Evolutionary conservation across 2,329 filamentous ascomycete species (phyloP).

Genomic region (Sclerotinia sclerotiorum): DNA sequence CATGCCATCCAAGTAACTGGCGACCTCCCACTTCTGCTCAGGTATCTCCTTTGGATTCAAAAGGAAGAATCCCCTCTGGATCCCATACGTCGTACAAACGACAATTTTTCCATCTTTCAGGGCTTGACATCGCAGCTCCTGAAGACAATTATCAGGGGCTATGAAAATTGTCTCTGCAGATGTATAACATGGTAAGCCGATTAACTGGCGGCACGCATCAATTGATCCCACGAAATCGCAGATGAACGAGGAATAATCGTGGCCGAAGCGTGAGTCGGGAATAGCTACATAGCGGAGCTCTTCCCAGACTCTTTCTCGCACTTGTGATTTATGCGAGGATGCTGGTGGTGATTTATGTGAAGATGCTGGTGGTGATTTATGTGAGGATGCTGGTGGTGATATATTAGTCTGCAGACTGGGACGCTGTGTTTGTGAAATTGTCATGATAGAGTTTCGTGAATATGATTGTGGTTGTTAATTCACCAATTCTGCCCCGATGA

Average conservation of each 20-base stretch:
- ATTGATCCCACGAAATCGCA: slow-evolving; percentile 46
- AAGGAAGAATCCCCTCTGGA: slow-evolving; percentile 46
- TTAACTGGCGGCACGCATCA: slow-evolving; percentile 40
- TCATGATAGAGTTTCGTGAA: slow-evolving; percentile 6
- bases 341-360: slow-evolving; percentile 8
- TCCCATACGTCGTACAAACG: slow-evolving; percentile 45
- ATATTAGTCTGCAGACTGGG: background rate
- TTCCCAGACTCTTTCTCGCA: slow-evolving; percentile 39
- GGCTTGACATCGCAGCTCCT: slow-evolving; percentile 43
- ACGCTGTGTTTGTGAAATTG: slow-evolving; percentile 16
- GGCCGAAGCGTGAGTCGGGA: slow-evolving; percentile 47
- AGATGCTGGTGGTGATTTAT: slow-evolving; percentile 20
- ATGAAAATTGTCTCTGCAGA: slow-evolving; percentile 42
- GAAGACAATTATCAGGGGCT: slow-evolving; percentile 48
- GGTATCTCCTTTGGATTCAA: slow-evolving; percentile 43
- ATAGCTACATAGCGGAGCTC: slow-evolving; percentile 43
- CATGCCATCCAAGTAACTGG: slow-evolving; percentile 47
- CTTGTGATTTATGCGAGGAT: slow-evolving; percentile 15
- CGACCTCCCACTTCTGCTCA: slow-evolving; percentile 38
- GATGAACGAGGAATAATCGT: slow-evolving; percentile 46
- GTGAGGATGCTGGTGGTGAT: slow-evolving; percentile 15
- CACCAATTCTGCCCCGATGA: slow-evolving; percentile 14
- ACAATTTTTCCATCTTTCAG: slow-evolving; percentile 45
- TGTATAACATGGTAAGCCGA: slow-evolving; percentile 40
- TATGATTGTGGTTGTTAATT: background rate